phyloP scores from a whole-genome alignment of 257 asterid species.

The Parsonsia alboflavescens region DNA sequence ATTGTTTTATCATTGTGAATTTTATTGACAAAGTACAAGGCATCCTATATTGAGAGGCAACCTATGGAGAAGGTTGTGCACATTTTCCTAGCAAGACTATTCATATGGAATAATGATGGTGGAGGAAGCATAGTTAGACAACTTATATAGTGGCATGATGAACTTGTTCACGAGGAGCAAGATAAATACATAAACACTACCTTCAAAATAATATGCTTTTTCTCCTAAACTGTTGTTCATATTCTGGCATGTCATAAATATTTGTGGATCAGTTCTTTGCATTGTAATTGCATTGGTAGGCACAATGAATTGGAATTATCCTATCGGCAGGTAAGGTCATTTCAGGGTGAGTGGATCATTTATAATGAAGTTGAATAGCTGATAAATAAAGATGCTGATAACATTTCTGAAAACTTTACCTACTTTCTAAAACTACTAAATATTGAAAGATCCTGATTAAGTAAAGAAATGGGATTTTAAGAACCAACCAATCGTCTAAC shows the following conservation, averaged over 20 bases:
- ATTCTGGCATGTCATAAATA: neutral
- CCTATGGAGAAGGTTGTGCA: neutral
- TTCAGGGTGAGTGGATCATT: neutral
- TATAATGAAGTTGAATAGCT: neutral
- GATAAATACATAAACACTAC: neutral
- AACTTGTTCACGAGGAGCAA: neutral
- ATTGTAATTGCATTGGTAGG: neutral
- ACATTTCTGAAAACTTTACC: neutral
- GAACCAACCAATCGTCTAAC: neutral
- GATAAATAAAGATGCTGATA: neutral
- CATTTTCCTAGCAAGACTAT: neutral
- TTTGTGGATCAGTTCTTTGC: neutral
- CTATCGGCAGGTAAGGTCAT: neutral
- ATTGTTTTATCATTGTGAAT: neutral
- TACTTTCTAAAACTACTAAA: neutral
- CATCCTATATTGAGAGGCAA: neutral
- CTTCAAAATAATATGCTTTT: neutral
- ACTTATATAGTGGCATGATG: neutral
- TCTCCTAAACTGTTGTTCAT: neutral
- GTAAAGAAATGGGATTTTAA: neutral
- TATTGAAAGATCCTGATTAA: neutral
- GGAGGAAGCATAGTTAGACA: neutral
- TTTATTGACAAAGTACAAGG: neutral
- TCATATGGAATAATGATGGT: neutral
- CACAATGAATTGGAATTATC: neutral